These are phyloP conservation scores for Colletotrichum destructivum DNA, from an alignment of 2,329 filamentous ascomycete genomes.

Conservation along the genomic window DNA sequence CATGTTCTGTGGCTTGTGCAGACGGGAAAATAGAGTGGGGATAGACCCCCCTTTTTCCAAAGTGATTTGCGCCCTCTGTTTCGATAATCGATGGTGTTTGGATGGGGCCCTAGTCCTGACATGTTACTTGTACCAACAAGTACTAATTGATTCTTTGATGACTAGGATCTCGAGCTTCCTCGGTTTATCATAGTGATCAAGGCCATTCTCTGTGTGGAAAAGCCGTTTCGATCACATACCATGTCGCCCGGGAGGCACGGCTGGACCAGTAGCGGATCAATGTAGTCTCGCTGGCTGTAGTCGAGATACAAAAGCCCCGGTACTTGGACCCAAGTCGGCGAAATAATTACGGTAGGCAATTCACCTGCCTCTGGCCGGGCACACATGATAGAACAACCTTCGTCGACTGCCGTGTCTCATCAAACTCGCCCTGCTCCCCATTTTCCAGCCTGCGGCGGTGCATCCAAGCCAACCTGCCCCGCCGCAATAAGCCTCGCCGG, in stretches of 20 bases:
- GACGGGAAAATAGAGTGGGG: slow-evolving; percentile 39
- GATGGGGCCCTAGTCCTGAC: slow-evolving; percentile 34
- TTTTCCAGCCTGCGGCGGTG: slow-evolving; percentile 8
- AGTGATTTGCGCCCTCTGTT: slow-evolving; percentile 39
- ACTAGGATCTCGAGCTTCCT: background rate
- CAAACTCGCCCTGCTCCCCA: slow-evolving; percentile 30
- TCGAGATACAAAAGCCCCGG: background rate
- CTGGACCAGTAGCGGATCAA: background rate
- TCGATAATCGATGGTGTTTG: slow-evolving; percentile 33
- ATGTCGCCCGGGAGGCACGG: background rate
- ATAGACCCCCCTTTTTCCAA: slow-evolving; percentile 35
- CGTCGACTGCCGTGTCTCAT: slow-evolving; percentile 19
- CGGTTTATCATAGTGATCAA: background rate
- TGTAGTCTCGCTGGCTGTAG: background rate
- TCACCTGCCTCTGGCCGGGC: background rate
- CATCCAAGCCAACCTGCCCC: slow-evolving; percentile 18
- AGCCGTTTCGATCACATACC: background rate
- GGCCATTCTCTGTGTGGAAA: background rate
- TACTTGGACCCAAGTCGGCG: background rate
- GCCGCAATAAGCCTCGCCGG: slow-evolving; percentile 24
- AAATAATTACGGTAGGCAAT: background rate
- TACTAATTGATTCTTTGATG: background rate
- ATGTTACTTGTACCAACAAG: slow-evolving; percentile 18
- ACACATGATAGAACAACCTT: background rate
- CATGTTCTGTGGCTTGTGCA: slow-evolving; percentile 24